Evolutionary conservation across 2,329 filamentous ascomycete genomes (phyloP).

Genomic region (Hypoxylon sp.): DNA sequence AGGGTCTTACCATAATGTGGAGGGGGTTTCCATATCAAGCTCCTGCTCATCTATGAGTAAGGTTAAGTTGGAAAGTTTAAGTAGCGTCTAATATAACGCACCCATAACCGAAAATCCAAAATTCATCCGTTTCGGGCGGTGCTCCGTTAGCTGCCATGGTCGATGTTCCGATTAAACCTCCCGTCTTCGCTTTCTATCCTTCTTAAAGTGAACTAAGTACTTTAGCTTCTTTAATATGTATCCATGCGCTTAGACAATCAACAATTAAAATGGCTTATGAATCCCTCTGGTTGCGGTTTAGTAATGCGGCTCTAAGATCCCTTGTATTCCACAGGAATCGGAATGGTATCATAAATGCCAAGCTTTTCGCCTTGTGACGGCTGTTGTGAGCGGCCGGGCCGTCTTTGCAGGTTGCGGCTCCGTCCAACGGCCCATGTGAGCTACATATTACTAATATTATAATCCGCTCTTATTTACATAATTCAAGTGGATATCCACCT

Average conservation of each 20-base stretch:
- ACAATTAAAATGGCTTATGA: not conserved
- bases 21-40: conserved; percentile 97
- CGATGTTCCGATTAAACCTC: conserved; percentile 1
- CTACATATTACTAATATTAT: conserved; percentile 17
- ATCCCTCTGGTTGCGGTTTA: not conserved
- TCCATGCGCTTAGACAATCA: not conserved
- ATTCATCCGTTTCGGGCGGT: conserved; percentile 68
- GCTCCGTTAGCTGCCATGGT: conserved; percentile 51
- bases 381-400: conserved; percentile 25
- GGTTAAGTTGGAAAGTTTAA: conserved; percentile 7
- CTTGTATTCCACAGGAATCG: conserved; percentile 16
- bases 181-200: not conserved
- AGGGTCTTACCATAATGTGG: conserved; percentile 84
- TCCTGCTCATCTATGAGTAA: conserved; percentile 65
- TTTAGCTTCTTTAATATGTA: not conserved
- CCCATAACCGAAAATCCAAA: conserved; percentile 99
- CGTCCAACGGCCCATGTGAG: conserved; percentile 27
- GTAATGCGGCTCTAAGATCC: not conserved
- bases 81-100: conserved; percentile 58
- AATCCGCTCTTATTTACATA: not conserved
- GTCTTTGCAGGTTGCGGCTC: conserved; percentile 33
- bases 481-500: conserved; percentile 1
- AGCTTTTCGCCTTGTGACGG: conserved; percentile 39
- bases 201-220: not conserved
- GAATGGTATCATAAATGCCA: conserved; percentile 42